Conservation (phyloP, 2,329 filamentous ascomycete species). For the Phyllosticta ampelicida region DNA sequence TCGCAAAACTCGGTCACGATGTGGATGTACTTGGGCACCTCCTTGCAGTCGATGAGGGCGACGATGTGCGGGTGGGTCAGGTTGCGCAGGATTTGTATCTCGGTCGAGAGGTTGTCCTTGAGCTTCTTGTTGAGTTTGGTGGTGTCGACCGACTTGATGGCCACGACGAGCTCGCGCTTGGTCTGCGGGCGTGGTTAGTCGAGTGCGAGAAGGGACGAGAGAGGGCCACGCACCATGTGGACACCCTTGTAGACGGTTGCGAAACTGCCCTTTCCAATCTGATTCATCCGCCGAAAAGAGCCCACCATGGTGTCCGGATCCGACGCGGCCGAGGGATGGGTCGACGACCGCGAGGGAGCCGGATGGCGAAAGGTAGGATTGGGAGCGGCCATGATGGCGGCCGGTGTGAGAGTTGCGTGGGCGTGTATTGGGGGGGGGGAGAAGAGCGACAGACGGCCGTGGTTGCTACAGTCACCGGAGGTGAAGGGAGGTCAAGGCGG, state of each 20-base stretch:
- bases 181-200: conserved; percentile 40
- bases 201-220: background rate
- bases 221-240: conserved; percentile 56
- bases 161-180: conserved; percentile 74
- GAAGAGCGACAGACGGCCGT: conserved; percentile 2
- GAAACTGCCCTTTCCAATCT: conserved; percentile 97
- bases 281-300: conserved; percentile 69
- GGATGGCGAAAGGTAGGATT: conserved; percentile 5
- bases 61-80: conserved; percentile 96
- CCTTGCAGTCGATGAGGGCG: conserved; percentile 86
- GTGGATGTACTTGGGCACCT: conserved; percentile 80
- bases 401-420: conserved; percentile 1
- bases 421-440: background rate
- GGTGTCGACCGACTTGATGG: conserved; percentile 93
- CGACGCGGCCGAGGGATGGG: conserved; percentile 4
- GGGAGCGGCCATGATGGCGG: conserved; percentile 3
- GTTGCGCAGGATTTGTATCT: conserved; percentile 90
- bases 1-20: conserved; percentile 98
- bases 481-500: conserved; percentile 7
- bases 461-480: conserved; percentile 9
- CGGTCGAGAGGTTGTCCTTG: conserved; percentile 87
- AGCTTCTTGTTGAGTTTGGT: conserved; percentile 88
- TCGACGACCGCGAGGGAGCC: conserved; percentile 4
- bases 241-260: conserved; percentile 85
- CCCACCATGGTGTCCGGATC: conserved; percentile 43